Percentiles rank a stretch among this genome's conserved stretches.
phyloP scores from a whole-genome alignment of 306 rosid species.

The Quercus ilex region DNA sequence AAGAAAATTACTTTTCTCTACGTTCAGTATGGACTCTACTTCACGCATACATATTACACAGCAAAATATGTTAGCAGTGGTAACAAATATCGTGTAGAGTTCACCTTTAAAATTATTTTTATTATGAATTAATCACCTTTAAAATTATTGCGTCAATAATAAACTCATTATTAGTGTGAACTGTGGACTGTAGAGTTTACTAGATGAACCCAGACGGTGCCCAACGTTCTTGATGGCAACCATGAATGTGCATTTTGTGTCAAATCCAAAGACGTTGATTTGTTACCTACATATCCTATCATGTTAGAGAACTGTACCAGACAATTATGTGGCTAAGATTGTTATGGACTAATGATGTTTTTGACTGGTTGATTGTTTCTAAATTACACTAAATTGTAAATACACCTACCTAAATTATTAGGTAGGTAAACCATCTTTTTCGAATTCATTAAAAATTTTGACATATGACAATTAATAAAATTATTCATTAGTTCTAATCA shows the following conservation, averaged over 20 bases:
- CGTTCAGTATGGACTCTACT: too few relatives aligned
- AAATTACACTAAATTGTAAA: constrained; percentile 27
- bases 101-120: too few relatives aligned
- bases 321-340: constrained; percentile 26
- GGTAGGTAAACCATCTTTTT: background rate
- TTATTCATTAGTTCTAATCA: too few relatives aligned
- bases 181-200: constrained; percentile 10
- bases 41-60: too few relatives aligned
- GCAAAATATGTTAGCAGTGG: too few relatives aligned
- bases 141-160: too few relatives aligned
- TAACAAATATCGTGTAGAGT: too few relatives aligned
- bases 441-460: too few relatives aligned
- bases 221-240: constrained; percentile 23
- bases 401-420: constrained; percentile 3
- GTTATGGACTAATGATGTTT: constrained; percentile 15
- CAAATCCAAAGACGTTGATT: constrained; percentile 13
- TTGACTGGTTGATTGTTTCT: constrained; percentile 26
- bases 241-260: background rate
- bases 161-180: background rate
- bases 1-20: too few relatives aligned
- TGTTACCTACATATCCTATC: constrained; percentile 23
- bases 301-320: constrained; percentile 29
- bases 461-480: too few relatives aligned
- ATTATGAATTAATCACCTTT: too few relatives aligned
- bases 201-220: constrained; percentile 27